These are phyloP conservation scores for Apiotrichum gamsii DNA, from an alignment of 1,284 basidiomycete species.

Conservation along the genomic window DNA sequence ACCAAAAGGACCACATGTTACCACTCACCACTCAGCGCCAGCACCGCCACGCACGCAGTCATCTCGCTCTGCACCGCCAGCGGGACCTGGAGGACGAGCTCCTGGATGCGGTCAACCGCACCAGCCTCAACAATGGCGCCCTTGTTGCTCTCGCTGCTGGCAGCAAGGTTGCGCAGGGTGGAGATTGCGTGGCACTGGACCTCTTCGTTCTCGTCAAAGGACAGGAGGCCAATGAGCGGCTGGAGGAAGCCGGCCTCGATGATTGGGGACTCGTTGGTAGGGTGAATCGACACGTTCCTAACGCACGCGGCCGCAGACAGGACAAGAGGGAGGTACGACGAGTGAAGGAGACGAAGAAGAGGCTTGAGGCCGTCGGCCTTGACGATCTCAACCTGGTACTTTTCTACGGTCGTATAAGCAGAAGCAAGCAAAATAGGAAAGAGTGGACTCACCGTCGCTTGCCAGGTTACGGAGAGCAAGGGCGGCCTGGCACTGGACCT, in stretches of 20 bases:
- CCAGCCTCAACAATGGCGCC: constrained; percentile 96
- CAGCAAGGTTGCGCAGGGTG: constrained; percentile 92
- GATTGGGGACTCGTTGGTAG: constrained; percentile 96
- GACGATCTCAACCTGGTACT: constrained; percentile 98
- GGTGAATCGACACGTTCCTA: constrained; percentile 98
- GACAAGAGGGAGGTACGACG: constrained; percentile 96
- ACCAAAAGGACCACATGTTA: background rate
- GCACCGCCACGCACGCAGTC: constrained; percentile 96
- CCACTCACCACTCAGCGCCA: constrained; percentile 75
- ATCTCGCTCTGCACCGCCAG: constrained; percentile 98
- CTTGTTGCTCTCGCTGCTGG: constrained; percentile 98
- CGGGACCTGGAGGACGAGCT: constrained; percentile 89
- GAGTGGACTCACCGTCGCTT: constrained; percentile 68
- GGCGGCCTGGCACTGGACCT: constrained; percentile 98
- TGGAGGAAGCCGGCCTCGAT: constrained; percentile 97
- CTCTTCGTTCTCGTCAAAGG: constrained; percentile 98
- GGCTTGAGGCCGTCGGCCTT: constrained; percentile 90
- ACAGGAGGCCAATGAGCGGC: constrained; percentile 90
- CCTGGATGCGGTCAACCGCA: constrained; percentile 96
- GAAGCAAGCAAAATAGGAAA: background rate
- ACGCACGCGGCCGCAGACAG: constrained; percentile 98
- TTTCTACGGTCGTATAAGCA: constrained; percentile 57
- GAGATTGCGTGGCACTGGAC: constrained; percentile 99
- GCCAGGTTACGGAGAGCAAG: constrained; percentile 94
- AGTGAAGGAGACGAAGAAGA: constrained; percentile 88